These are phyloP conservation scores for Suillus decipiens DNA, from an alignment of 768 basidiomycete species.

Conservation along the genomic window DNA sequence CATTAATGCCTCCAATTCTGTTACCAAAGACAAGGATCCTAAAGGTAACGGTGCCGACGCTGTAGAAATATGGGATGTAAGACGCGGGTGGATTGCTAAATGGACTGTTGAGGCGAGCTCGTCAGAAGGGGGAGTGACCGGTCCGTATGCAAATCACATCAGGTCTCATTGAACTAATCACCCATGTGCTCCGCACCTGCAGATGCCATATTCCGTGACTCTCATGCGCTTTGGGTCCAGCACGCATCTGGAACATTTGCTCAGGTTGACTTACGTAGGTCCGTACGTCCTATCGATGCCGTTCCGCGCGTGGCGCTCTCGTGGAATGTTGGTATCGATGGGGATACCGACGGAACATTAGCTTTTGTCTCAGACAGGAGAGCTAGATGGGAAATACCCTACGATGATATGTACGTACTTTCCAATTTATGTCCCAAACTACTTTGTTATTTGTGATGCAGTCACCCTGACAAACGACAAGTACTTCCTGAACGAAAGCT, in stretches of 20 bases:
- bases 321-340: conserved; percentile 36
- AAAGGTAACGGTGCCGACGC: conserved; percentile 41
- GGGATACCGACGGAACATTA: conserved; percentile 50
- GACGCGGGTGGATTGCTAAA: conserved; percentile 79
- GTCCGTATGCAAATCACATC: conserved; percentile 39
- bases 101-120: conserved; percentile 71
- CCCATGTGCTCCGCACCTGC: neutral
- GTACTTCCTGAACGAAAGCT: conserved; percentile 31
- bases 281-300: conserved; percentile 64
- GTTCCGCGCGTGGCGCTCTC: conserved; percentile 62
- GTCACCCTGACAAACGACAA: conserved; percentile 36
- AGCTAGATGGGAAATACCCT: conserved; percentile 64
- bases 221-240: conserved; percentile 72
- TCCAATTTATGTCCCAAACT: neutral
- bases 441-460: conserved; percentile 21
- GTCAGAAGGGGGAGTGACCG: conserved; percentile 73
- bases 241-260: conserved; percentile 78
- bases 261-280: conserved; percentile 72
- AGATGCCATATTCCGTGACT: conserved; percentile 69
- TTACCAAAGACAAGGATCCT: conserved; percentile 17
- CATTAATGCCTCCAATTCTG: conserved; percentile 15
- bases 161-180: neutral
- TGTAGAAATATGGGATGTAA: conserved; percentile 86
- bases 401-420: conserved; percentile 72
- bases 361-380: conserved; percentile 65